A percentile compares a stretch with the other conserved stretches of the same genome.
phyloP scores from a whole-genome alignment of 768 basidiomycete genomes.

The Trametes cubensis region DNA sequence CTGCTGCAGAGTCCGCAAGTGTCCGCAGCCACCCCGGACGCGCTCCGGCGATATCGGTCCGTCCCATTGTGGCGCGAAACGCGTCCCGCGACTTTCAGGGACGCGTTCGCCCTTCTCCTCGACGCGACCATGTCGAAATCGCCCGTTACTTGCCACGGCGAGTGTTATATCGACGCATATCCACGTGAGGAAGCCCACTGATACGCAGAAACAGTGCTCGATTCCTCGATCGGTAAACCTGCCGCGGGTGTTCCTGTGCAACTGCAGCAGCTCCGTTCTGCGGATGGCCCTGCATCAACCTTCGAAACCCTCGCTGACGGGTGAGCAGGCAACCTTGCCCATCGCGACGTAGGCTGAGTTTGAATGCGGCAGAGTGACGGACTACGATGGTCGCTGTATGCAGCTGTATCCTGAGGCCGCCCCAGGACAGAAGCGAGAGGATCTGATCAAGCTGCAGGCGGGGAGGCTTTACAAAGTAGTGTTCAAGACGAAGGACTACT shows the following conservation, averaged over 20 bases:
- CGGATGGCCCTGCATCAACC: constrained; percentile 7
- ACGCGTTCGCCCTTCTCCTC: not conserved
- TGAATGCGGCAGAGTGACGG: constrained; percentile 58
- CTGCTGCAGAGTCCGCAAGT: not conserved
- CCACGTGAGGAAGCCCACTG: not conserved
- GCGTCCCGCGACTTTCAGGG: not conserved
- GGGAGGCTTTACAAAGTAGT: constrained; percentile 79
- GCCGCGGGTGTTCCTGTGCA: constrained; percentile 67
- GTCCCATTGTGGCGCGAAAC: not conserved
- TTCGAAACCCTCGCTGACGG: constrained; percentile 51
- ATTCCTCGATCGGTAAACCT: constrained; percentile 82
- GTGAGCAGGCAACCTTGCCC: constrained; percentile 45
- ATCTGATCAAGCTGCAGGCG: constrained; percentile 49
- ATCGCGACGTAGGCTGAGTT: constrained; percentile 15
- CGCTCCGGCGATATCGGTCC: constrained; percentile 7
- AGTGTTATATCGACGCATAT: constrained; percentile 14
- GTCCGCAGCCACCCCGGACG: constrained; percentile 14
- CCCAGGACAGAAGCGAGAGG: constrained; percentile 46
- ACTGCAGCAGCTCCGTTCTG: constrained; percentile 54
- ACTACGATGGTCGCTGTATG: constrained; percentile 81
- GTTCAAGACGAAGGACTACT: constrained; percentile 85
- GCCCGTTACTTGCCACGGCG: constrained; percentile 92
- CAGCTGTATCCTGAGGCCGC: constrained; percentile 64
- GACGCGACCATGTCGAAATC: constrained; percentile 48
- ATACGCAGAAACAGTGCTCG: constrained; percentile 63